Evolutionary conservation across 2,329 filamentous ascomycete genomes (phyloP), one percentile per base, ranked within the genome.

Genomic region (Myriangium duriaei): DNA sequence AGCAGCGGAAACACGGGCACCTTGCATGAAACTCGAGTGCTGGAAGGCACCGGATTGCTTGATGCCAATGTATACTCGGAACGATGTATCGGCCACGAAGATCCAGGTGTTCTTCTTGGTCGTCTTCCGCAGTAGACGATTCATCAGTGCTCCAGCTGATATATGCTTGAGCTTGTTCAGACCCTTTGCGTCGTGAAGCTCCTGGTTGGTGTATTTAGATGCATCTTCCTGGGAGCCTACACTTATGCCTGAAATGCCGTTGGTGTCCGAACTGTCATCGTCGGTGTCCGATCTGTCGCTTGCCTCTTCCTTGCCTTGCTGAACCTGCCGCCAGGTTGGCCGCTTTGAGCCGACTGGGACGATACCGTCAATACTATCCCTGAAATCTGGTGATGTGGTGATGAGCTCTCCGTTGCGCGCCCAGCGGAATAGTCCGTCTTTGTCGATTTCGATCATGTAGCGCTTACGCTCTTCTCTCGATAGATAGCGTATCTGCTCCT

Each of bases 21-120:
- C 87, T 44, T 87, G 81, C 1, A 94, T 67, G 51, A 95, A 94
- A 0, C 83, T 91, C 10, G 80, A 87, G 58, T 94, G 87, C 51
- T 94, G 87, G 51, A 95, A 95, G 4, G 81, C 76, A 9, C 87
- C 87, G 3, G 77, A 80, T 55, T 82, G 76, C 53, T 95, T 94
- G 63, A 94, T 91, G 33, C 86, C 86, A 21, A 94, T 76, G 55
- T 93, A 94, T 0, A 94, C 66, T 1, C 82, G 75, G 56, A 87
- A 91, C 1, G 74, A 79, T 1, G 83, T 88, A 58, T 94, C 86
- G 15, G 81, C 80, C 5, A 87, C 86, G 51, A 93, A 95, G 46
- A 94, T 92, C 87, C 87, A 94, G 4, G 82, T 91, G 51, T 88
- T 87, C 45, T 85, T 85, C 57, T 78, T 81, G 28, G 86, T 81